phyloP scores from a whole-genome alignment of 2,329 filamentous ascomycete species.

The Alternaria triticimaculans region DNA sequence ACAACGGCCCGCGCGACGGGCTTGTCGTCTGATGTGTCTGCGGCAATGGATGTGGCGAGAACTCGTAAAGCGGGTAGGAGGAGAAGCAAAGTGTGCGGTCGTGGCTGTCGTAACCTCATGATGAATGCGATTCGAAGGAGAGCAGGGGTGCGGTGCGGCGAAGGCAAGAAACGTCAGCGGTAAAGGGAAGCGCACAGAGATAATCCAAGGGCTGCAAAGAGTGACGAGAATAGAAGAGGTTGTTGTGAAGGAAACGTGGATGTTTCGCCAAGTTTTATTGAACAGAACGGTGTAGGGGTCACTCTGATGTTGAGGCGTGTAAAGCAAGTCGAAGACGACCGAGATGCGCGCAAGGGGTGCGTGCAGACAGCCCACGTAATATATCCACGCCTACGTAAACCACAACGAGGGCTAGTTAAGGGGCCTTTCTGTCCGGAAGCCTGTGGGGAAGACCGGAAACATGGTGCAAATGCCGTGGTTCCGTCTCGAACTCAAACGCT shows the following conservation, averaged over 20 bases:
- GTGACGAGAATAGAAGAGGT: conserved; percentile 17
- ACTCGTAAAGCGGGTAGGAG: conserved; percentile 67
- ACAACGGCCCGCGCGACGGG: conserved; percentile 40
- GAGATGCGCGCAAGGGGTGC: conserved; percentile 38
- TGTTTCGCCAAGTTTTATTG: conserved; percentile 1
- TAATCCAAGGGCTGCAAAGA: conserved; percentile 2
- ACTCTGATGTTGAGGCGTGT: conserved; percentile 18
- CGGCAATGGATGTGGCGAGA: conserved; percentile 57
- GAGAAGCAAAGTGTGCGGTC: conserved; percentile 56
- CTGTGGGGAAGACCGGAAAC: conserved; percentile 13
- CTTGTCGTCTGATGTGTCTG: conserved; percentile 34
- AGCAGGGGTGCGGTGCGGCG: conserved; percentile 11
- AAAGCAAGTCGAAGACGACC: conserved; percentile 17
- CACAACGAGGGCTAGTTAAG: conserved; percentile 21
- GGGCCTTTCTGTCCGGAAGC: conserved; percentile 12
- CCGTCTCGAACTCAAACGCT: conserved; percentile 22
- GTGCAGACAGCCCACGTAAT: conserved; percentile 28
- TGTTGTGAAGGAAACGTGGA: conserved; percentile 2
- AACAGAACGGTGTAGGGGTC: conserved; percentile 10
- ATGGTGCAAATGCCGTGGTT: conserved; percentile 10
- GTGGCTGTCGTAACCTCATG: conserved; percentile 67
- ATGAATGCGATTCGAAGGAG: conserved; percentile 25
- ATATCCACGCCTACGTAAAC: conserved; percentile 18
- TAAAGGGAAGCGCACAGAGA: neutral
- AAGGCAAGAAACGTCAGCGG: conserved; percentile 4